Conservation (phyloP, 1,284 basidiomycete species). For the Leucoagaricus sp. region DNA sequence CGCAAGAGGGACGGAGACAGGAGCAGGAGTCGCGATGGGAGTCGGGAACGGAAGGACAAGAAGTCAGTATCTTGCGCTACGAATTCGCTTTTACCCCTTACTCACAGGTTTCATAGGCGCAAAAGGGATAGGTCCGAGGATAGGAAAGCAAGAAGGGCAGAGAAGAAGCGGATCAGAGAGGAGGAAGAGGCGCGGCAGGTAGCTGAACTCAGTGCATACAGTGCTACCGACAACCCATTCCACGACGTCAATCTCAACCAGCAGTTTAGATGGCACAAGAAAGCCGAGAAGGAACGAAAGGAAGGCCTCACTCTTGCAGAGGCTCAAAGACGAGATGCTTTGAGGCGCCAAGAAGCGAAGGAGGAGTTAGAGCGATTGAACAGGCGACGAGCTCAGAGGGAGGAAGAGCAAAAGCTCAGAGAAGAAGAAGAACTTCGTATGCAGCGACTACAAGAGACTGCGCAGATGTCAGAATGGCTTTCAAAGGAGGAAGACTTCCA, state of each 20-base stretch:
- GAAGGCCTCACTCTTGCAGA: conserved; percentile 83
- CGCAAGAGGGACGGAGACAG: conserved; percentile 38
- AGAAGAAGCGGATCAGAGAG: conserved; percentile 79
- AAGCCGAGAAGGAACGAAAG: conserved; percentile 94
- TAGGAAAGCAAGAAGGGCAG: conserved; percentile 75
- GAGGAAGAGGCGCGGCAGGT: conserved; percentile 87
- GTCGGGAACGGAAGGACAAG: conserved; percentile 52
- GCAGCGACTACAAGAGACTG: conserved; percentile 89
- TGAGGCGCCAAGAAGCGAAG: conserved; percentile 87
- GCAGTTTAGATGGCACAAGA: conserved; percentile 98
- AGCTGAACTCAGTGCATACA: conserved; percentile 90
- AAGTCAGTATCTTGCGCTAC: conserved; percentile 47
- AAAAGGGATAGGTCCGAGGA: conserved; percentile 83
- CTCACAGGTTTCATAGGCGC: conserved; percentile 46
- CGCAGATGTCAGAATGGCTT: conserved; percentile 97
- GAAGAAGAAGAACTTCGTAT: conserved; percentile 93
- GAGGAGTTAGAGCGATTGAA: conserved; percentile 95
- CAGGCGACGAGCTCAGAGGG: conserved; percentile 86
- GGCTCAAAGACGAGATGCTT: conserved; percentile 77
- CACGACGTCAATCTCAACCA: conserved; percentile 95
- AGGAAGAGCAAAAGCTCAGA: conserved; percentile 83
- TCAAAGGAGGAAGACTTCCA: conserved; percentile 97
- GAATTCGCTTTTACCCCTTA: background rate
- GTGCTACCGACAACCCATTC: conserved; percentile 95
- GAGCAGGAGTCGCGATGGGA: conserved; percentile 46